Evolutionary conservation across 177 flowering plant genomes (phyloP), one percentile per base, ranked within the genome.

Genomic region (Vitis hybrid): DNA sequence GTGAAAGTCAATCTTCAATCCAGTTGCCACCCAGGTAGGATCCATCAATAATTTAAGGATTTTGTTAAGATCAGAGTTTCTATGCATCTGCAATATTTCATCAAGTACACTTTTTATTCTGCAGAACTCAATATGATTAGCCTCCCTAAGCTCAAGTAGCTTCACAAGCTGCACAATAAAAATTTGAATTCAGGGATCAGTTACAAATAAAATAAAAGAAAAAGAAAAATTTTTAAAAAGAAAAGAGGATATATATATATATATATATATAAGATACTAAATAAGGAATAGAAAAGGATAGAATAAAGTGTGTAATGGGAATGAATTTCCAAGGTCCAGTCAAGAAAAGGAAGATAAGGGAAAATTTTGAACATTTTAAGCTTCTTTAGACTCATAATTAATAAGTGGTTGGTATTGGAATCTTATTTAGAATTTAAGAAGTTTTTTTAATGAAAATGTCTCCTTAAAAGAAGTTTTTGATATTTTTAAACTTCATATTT

Each of bases 21-120:
- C 99, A 77, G 99, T 95, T 45, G 97, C 91, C 60, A 83, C 82
- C 89, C 90, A 89, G 9, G 98, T 87, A 65, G 99, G 98, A 81
- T 87, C 89, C 88, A 89, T 79, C 78, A 95, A 76, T 55, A 78
- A 70, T 52, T 86, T 76, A 33, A 95, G 81, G 62, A 95, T 88
- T 68, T 80, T 78, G 68, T 19, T 65, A 48, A 95, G 97, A 80
- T 91, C 97, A 49, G 85, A 55, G 63, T 71, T 89, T 70, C 78
- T 75, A 67, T 85, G 62, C 98, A 95, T 78, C 66, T 82, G 88
- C 74, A 89, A 49, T 69, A 91, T 76, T 77, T 95, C 92, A 80
- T 95, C 99, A 62, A 86, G 88, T 22, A 93, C 90, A 83, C 83
- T 84, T 78, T 89, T 95, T 64, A 95, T 91, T 80, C 93, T 83